phyloP scores from a whole-genome alignment of 208 protist genomes.

The Acanthamoeba divionensis region DNA sequence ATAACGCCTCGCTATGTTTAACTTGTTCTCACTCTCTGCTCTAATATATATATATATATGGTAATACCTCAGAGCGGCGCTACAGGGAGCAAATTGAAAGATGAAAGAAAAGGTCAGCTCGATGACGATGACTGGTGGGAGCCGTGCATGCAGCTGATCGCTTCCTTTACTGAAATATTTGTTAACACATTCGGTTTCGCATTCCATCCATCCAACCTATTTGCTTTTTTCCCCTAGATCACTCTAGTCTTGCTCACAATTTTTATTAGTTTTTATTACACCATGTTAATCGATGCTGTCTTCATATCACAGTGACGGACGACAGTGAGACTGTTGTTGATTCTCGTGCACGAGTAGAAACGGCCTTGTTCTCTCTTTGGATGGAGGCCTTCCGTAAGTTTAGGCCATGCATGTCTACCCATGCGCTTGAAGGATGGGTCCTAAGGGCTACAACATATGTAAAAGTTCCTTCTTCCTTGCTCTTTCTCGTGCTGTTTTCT shows the following conservation, averaged over 20 bases:
- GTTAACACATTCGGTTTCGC: not conserved
- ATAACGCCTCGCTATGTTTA: too few species aligned
- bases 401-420: not conserved
- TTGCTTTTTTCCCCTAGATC: too few species aligned
- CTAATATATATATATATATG: too few species aligned
- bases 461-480: not conserved
- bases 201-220: too few species aligned
- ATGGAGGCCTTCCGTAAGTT: not conserved
- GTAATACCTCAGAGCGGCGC: too few species aligned
- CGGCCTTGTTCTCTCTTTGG: not conserved
- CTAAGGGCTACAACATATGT: not conserved
- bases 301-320: not conserved
- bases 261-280: too few species aligned
- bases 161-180: slow-evolving; percentile 2
- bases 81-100: too few species aligned
- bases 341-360: not conserved
- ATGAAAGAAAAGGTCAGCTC: too few species aligned
- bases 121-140: not conserved
- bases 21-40: too few species aligned
- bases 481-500: not conserved
- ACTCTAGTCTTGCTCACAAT: too few species aligned
- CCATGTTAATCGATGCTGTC: not conserved
- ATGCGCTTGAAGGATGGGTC: not conserved
- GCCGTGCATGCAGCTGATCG: slow-evolving; percentile 4
- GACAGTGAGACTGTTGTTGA: not conserved